Evolutionary conservation across 371 early-diverging fungal genomes (phyloP).

Genomic region (Paraphysoderma sedebokerense): DNA sequence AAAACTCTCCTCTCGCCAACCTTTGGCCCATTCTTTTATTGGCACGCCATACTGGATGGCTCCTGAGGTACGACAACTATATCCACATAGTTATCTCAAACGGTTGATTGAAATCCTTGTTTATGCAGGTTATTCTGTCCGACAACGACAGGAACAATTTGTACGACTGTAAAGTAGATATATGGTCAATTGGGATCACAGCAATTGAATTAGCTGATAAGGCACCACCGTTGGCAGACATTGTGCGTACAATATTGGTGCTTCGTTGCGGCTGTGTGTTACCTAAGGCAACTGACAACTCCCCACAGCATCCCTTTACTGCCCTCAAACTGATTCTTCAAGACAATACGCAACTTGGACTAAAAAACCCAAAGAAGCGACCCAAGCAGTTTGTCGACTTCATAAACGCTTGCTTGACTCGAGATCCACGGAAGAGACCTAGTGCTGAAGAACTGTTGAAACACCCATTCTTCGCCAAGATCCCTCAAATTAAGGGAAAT

Average conservation of each 20-base stretch:
- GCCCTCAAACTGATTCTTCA: constrained; percentile 29
- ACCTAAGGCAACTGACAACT: too few species aligned
- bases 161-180: constrained; percentile 31
- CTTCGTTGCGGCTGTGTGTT: too few species aligned
- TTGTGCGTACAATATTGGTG: constrained; percentile 2
- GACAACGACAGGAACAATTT: constrained; percentile 21
- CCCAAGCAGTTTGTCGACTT: constrained; percentile 31
- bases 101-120: not conserved
- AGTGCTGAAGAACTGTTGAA: constrained; percentile 22
- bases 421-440: constrained; percentile 25
- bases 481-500: constrained; percentile 11
- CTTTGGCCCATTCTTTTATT: constrained; percentile 22
- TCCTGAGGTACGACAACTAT: constrained; percentile 3
- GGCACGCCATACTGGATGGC: constrained; percentile 46
- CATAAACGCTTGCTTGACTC: constrained; percentile 20
- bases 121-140: constrained; percentile 25
- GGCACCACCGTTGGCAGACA: constrained; percentile 35
- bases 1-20: not conserved
- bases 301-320: constrained; percentile 24
- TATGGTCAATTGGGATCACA: constrained; percentile 42
- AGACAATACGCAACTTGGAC: constrained; percentile 12
- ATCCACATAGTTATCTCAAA: not conserved
- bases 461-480: constrained; percentile 29
- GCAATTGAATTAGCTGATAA: constrained; percentile 41
- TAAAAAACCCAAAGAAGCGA: constrained; percentile 35